Evolutionary conservation across 2,329 filamentous ascomycete genomes (phyloP), one percentile per base, ranked within the genome.

Genomic region (Colletotrichum zoysiae): DNA sequence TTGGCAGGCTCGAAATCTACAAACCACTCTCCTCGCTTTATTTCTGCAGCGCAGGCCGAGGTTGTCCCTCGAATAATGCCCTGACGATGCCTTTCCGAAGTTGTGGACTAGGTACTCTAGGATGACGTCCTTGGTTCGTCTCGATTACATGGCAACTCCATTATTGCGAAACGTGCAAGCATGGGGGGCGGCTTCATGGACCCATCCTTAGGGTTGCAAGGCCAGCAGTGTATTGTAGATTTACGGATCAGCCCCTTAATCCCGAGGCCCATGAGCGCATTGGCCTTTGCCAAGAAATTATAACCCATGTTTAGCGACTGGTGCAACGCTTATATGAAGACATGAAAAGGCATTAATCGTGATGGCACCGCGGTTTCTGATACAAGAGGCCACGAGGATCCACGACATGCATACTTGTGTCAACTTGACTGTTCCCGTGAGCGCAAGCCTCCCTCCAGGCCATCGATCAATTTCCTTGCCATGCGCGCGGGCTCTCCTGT

Each of bases 391-490:
- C 40, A 20, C 1, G 38, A 12, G 6, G 23, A 11, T 23, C n/a
- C 42, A 18, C 42, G n/a, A 8, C 35, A 9, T 11, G 30, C 35
- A 11, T n/a, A 42, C 8, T 18, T 44, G 48, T 12, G 59, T 69
- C 51, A 51, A 38, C 11, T n/a, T 33, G 33, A 44, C 20, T 35
- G 38, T 16, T 4, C 51, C 40, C 48, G 23, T 50, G 38, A 61
- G 12, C 30, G 67, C 61, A 73, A n/a, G 16, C 70, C 70, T 30
- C 81, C 83, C 65, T 76, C 76, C 11, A 82, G 71, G 20, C 70
- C 63, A 0, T 65, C 44, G 1, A 83, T 68, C n/a, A 84, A 62
- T 2, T n/a, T 53, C 26, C 66, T 67, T 1, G 80, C 82, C 73
- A 77, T 74, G 18, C 58, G 55, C 18, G 75, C 79, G 20, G 74